A percentile compares a stretch with the other conserved stretches of the same genome.
Conservation (phyloP, 164 flowering plant genomes). For the Cinnamomum chago region DNA sequence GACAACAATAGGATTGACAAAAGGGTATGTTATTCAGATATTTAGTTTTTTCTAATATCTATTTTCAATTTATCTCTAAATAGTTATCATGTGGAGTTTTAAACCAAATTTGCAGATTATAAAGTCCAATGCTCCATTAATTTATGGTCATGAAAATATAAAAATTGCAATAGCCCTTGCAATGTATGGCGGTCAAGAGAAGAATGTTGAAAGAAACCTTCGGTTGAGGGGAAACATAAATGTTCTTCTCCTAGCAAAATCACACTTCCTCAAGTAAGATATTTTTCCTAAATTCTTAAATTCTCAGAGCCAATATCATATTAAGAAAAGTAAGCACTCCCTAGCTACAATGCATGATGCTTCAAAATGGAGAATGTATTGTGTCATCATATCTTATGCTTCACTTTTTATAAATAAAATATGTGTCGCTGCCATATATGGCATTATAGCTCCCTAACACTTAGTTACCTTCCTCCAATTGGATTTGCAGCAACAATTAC, state of each 20-base stretch:
- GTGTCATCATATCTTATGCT: no score
- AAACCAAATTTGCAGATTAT: constrained; percentile 46
- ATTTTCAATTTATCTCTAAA: background rate
- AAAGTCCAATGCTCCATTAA: constrained; percentile 66
- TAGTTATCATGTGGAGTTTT: background rate
- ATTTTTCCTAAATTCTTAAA: background rate
- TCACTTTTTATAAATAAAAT: no score
- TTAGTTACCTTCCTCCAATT: constrained; percentile 77
- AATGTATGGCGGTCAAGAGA: constrained; percentile 98
- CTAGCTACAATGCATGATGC: no score
- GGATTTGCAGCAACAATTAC: constrained; percentile 99
- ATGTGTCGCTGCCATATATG: no score
- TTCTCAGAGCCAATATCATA: no score
- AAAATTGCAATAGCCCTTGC: constrained; percentile 54
- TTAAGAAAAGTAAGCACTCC: no score
- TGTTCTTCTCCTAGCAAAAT: constrained; percentile 62
- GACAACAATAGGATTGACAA: constrained; percentile 96
- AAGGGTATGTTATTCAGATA: constrained; percentile 47
- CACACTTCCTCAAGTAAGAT: constrained; percentile 77
- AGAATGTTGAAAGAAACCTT: constrained; percentile 90
- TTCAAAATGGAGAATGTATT: no score
- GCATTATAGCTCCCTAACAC: constrained; percentile 8
- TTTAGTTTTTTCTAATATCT: background rate
- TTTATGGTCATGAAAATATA: constrained; percentile 62
- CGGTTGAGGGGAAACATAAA: constrained; percentile 45